phyloP scores from a whole-genome alignment of 2,329 filamentous ascomycete genomes.

The Aspergillus pseudotamarii region DNA sequence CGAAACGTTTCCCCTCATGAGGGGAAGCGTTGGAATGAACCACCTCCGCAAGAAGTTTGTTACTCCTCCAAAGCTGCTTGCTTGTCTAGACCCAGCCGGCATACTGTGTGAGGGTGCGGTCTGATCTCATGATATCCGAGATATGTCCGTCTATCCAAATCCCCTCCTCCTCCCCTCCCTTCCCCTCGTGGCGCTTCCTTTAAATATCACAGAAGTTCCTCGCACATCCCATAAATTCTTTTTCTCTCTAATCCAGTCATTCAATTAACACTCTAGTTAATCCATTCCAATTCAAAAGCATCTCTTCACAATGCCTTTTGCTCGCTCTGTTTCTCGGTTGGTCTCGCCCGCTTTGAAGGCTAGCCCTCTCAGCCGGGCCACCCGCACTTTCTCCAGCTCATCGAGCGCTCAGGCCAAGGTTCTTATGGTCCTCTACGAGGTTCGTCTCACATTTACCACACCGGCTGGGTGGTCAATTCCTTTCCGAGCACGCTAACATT shows the following conservation, averaged over 20 bases:
- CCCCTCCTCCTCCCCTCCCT: too few relatives aligned
- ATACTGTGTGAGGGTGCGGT: neutral
- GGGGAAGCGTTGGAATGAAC: neutral
- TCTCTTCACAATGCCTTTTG: neutral
- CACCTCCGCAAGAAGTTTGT: neutral
- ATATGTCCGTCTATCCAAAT: neutral
- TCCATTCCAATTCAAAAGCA: neutral
- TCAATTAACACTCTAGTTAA: neutral
- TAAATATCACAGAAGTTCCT: neutral
- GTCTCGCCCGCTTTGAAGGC: neutral
- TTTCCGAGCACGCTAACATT: neutral
- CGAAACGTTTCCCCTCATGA: neutral
- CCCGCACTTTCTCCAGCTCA: conserved; percentile 62
- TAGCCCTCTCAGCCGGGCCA: neutral
- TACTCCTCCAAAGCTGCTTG: neutral
- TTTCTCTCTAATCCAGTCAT: neutral
- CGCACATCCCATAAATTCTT: neutral
- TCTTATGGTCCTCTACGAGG: conserved; percentile 91
- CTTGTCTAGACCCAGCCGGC: neutral
- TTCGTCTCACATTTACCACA: conserved; percentile 47
- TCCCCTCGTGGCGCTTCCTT: neutral
- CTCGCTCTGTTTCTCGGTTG: neutral
- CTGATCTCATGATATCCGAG: neutral
- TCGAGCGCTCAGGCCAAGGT: conserved; percentile 85
- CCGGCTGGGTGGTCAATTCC: too few relatives aligned